These are phyloP conservation scores for Leptoxyphium fumago DNA, from an alignment of 2,329 filamentous ascomycete genomes.

Conservation along the genomic window DNA sequence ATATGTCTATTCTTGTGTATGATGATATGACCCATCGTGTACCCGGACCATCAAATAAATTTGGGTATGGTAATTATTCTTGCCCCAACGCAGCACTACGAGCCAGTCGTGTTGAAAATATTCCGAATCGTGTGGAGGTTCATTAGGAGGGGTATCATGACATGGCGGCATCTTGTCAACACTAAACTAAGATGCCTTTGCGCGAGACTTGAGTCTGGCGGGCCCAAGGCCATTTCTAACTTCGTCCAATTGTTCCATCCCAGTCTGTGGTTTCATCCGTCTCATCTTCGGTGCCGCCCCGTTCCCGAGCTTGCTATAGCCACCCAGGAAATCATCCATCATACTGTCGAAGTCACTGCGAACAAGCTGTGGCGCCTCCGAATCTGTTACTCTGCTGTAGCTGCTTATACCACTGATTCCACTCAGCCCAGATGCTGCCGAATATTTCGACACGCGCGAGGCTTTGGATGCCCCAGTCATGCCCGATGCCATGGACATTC, in stretches of 20 bases:
- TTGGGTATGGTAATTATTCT: too few relatives aligned
- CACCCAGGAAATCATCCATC: conserved; percentile 82
- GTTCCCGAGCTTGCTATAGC: conserved; percentile 56
- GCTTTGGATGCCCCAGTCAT: conserved; percentile 35
- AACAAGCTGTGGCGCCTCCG: conserved; percentile 37
- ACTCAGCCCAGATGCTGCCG: conserved; percentile 22
- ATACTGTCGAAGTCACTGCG: conserved; percentile 74
- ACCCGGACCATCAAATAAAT: too few relatives aligned
- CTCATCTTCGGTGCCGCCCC: conserved; percentile 25
- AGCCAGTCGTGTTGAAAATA: too few relatives aligned
- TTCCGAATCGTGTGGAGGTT: too few relatives aligned
- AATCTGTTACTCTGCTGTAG: conserved; percentile 20
- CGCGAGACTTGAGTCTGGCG: conserved; percentile 40
- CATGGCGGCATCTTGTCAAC: not conserved
- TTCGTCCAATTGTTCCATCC: conserved; percentile 81
- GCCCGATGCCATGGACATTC: conserved; percentile 30
- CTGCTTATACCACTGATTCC: conserved; percentile 21
- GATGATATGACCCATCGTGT: too few relatives aligned
- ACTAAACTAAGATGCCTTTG: conserved; percentile 2
- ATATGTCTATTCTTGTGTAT: too few relatives aligned
- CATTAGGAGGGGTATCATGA: not conserved
- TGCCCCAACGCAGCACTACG: too few relatives aligned
- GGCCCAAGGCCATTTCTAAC: conserved; percentile 68
- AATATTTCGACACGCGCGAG: conserved; percentile 24
- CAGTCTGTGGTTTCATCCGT: conserved; percentile 59